Base-by-base conservation (phyloP, 768 basidiomycete species). In the Naematelia aurantialba region DNA sequence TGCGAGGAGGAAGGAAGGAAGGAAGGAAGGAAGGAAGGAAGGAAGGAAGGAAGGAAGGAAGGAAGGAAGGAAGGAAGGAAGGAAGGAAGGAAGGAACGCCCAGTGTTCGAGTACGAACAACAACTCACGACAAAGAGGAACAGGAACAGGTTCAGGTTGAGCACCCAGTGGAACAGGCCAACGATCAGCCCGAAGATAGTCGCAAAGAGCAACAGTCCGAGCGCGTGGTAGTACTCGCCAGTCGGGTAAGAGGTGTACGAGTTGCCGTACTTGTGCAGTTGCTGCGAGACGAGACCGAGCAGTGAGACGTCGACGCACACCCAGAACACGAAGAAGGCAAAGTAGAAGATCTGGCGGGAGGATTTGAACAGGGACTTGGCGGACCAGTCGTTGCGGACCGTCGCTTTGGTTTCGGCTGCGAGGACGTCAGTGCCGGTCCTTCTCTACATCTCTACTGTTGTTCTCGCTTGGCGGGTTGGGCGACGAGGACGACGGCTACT, bases 281-380 rank as follows among this genome's bases (percentile, higher is more conserved):
- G 69, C 47, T 71, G 59, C 13, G 67, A 68, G 0, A 68, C 67
- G 5, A 71, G 60, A 55, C 69, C 69, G 10, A 71, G 62, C 30
- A 55, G 22, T 5, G 62, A 56, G 45, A 64, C 52, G 42, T 66
- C 65, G 49, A 68, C 52, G 49, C 53, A 56, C 48, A 64, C 26
- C 62, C 61, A 71, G 42, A 71, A 42, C 51, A 66, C 58, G 62
- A 71, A 70, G 57, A 70, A 60, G 21, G 14, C 44, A 25, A 66
- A 62, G 29, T 54, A 68, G 56, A 66, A 56, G 30, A 52, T 63
- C 26, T 68, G 61, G 30, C 69, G 61, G 19, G 45, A 13, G 12
- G 64, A 64, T 27, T 45, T 56, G 65, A 69, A 64, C 31, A 69
- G 34, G 8, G 34, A 39, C 17, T 39, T 39, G 8, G 34, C 34